Evolutionary conservation across 1,284 basidiomycete species (phyloP).

Genomic region (Peniophora sp.): DNA sequence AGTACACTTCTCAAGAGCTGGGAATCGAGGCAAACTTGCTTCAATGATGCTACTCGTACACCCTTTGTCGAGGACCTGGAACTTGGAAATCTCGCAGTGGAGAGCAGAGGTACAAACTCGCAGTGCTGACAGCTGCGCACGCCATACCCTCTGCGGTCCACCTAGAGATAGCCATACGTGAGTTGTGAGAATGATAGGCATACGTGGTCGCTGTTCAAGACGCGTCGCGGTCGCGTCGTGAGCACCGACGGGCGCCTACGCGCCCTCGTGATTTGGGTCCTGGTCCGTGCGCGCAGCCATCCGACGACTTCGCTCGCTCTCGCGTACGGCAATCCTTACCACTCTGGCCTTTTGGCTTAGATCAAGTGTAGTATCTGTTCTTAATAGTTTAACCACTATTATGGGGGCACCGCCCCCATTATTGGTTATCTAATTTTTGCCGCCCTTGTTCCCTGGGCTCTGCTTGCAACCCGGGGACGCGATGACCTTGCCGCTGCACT

Average conservation of each 20-base stretch:
- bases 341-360: constrained; percentile 95
- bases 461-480: constrained; percentile 21
- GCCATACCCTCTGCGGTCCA: too few species aligned
- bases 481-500: constrained; percentile 24
- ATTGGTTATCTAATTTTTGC: constrained; percentile 34
- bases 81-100: too few species aligned
- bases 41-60: too few species aligned
- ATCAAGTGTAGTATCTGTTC: constrained; percentile 96
- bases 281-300: constrained; percentile 11
- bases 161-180: too few species aligned
- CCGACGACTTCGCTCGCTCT: neutral
- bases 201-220: too few species aligned
- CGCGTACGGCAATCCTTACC: constrained; percentile 27
- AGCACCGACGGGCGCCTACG: neutral
- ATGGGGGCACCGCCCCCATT: constrained; percentile 35
- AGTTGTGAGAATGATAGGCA: too few species aligned
- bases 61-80: too few species aligned
- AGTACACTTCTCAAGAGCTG: too few species aligned
- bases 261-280: neutral
- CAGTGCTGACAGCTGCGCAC: too few species aligned
- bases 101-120: too few species aligned
- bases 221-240: neutral
- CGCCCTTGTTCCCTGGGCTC: constrained; percentile 24
- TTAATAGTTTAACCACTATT: constrained; percentile 79
- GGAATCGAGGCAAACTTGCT: too few species aligned